phyloP scores from a whole-genome alignment of 1,284 basidiomycete genomes.

The Boletus mariae region DNA sequence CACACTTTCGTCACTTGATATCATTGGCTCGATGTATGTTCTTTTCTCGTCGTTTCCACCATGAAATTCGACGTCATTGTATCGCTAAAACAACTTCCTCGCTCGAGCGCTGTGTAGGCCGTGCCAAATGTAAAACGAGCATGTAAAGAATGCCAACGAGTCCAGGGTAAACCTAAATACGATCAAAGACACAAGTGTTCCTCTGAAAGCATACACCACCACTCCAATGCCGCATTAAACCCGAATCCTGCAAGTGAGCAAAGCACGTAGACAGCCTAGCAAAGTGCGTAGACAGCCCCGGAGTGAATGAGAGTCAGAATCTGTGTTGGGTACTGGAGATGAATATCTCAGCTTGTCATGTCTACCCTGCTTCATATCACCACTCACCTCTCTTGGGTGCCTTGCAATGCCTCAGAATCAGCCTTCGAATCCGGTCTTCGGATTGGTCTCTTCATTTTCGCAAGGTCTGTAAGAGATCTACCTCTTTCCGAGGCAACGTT shows the following conservation, averaged over 20 bases:
- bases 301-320: neutral
- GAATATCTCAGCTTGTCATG: slow-evolving; percentile 3
- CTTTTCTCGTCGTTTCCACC: neutral
- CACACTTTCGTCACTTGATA: neutral
- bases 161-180: neutral
- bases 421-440: slow-evolving; percentile 10
- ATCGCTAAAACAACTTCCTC: neutral
- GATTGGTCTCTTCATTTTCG: slow-evolving; percentile 18
- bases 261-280: slow-evolving; percentile 7
- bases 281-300: slow-evolving; percentile 6
- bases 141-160: neutral
- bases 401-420: slow-evolving; percentile 17
- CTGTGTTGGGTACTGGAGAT: slow-evolving; percentile 1
- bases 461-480: slow-evolving; percentile 9
- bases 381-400: slow-evolving; percentile 16
- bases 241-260: neutral
- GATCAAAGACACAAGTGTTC: neutral
- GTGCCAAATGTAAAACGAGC: neutral
- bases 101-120: neutral
- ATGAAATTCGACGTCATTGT: neutral
- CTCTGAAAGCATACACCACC: neutral
- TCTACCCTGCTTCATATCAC: neutral
- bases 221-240: neutral
- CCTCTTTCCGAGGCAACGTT: slow-evolving; percentile 18
- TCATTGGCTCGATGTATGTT: neutral